Base-by-base conservation (phyloP, 495 filamentous ascomycete genomes). In the Rhizodiscina lignyota region DNA sequence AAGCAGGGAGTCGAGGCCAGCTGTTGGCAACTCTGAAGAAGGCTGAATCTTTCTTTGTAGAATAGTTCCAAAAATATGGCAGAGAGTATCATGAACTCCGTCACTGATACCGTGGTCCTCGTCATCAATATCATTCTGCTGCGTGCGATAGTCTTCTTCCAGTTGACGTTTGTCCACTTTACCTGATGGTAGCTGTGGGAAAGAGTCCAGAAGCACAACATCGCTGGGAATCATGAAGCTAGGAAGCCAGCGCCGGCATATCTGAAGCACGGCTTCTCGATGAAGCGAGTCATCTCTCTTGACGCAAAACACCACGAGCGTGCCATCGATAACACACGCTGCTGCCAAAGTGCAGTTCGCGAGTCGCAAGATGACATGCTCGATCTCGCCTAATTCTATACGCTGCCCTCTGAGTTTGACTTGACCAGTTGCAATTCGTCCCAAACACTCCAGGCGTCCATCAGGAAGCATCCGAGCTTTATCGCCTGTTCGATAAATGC, bases 401-500 rank as follows among this genome's bases (percentile, higher is more conserved):
- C 83, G 60, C 49, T 87, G 83, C 2, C 83, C 83, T 17, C 79
- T 64, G 4, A 92, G 57, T 47, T 92, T 92, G 12, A 92, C 70
- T 49, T 92, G 83, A 2, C 80, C 79, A 15, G 66, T 67, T 1
- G 66, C 63, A 10, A 94, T 76, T 26, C 87, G 74, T 3, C 87
- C 87, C 2, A 85, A 67, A 48, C 80, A 89, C 43, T 93, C 81
- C 1, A 94, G 60, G 0, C 64, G 64, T 1, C 84, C 83, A 27
- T 76, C 68, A 1, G 64, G 55, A 5, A 74, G 56, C 23, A 86
- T 66, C 12, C 73, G 62, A 0, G 79, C 87, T 41, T 74, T 75
- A 52, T 96, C 86, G 3, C 86, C 86, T 2, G 87, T 96, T 17
- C 80, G 66, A 55, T 94, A 94, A 16, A 87, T 60, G 20, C 62